A percentile compares a stretch with the other conserved stretches of the same genome.
Evolutionary conservation across 805 yeast species (phyloP).

Genomic region (Lipomyces sp.): DNA sequence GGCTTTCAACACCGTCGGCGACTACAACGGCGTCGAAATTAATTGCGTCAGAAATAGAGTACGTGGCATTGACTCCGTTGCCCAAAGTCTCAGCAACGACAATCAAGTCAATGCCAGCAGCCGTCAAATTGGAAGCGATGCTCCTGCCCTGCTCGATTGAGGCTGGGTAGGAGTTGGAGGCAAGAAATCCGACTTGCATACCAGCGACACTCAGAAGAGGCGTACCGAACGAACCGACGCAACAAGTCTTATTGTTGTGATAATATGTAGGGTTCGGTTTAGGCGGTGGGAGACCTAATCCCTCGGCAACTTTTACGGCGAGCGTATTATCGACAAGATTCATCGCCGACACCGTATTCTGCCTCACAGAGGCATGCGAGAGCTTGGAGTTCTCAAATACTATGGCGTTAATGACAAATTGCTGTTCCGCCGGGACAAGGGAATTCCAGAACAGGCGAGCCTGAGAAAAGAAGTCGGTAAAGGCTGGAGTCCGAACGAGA

Average conservation of each 20-base stretch:
- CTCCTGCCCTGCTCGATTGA: constrained; percentile 8
- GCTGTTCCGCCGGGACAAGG: constrained; percentile 11
- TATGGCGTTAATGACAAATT: constrained; percentile 6
- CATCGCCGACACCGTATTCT: not conserved
- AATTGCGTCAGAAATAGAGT: constrained; percentile 9
- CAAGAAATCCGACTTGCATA: constrained; percentile 12
- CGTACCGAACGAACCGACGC: constrained; percentile 9
- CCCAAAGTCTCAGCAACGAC: constrained; percentile 12
- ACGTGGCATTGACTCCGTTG: constrained; percentile 7
- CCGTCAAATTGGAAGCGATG: constrained; percentile 3
- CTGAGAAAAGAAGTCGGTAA: constrained; percentile 9
- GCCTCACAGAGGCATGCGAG: constrained; percentile 7
- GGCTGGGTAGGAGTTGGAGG: constrained; percentile 10
- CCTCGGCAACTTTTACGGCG: constrained; percentile 7
- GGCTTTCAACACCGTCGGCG: constrained; percentile 9
- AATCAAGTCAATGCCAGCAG: constrained; percentile 9
- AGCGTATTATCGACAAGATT: constrained; percentile 4
- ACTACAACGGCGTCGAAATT: constrained; percentile 11
- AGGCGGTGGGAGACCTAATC: constrained; percentile 2
- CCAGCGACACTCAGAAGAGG: constrained; percentile 9
- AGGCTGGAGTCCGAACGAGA: constrained; percentile 8
- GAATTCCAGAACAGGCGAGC: constrained; percentile 14
- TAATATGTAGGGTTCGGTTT: constrained; percentile 8
- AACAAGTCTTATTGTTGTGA: constrained; percentile 9
- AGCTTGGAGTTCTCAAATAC: constrained; percentile 10